phyloP scores from a whole-genome alignment of 768 basidiomycete genomes.

The Austroboletus festivus region DNA sequence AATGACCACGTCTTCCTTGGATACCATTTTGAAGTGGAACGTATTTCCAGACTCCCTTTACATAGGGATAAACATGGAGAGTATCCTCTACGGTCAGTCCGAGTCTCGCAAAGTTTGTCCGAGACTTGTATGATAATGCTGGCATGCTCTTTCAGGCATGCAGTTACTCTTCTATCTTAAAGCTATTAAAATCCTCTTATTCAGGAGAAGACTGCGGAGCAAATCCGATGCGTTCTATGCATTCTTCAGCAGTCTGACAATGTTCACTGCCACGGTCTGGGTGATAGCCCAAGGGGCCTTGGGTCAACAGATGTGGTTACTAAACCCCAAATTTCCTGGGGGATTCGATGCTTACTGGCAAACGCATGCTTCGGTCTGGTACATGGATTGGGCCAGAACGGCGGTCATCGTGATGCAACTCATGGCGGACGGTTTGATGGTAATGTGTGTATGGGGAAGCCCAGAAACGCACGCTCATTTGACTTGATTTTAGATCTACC shows the following conservation, averaged over 20 bases:
- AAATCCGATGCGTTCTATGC: slow-evolving; percentile 17
- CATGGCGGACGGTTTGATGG: slow-evolving; percentile 33
- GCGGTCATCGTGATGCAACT: slow-evolving; percentile 31
- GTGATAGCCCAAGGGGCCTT: slow-evolving; percentile 21
- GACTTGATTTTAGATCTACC: slow-evolving; percentile 34
- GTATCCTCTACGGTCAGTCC: slow-evolving; percentile 26
- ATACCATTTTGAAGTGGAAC: neutral
- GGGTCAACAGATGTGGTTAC: slow-evolving; percentile 36
- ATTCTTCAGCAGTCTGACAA: slow-evolving; percentile 25
- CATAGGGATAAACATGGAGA: slow-evolving; percentile 14
- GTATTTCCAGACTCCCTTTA: slow-evolving; percentile 15
- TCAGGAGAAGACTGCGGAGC: neutral
- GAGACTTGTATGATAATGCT: neutral
- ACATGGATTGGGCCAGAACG: slow-evolving; percentile 26
- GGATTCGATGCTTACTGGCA: slow-evolving; percentile 33
- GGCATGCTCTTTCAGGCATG: slow-evolving; percentile 12
- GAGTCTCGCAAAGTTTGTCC: too few relatives aligned
- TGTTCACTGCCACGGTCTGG: slow-evolving; percentile 31
- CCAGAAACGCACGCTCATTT: neutral
- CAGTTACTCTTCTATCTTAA: slow-evolving; percentile 24
- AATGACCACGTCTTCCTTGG: neutral
- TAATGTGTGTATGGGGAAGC: neutral
- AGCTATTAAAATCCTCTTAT: slow-evolving; percentile 13
- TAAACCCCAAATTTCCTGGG: slow-evolving; percentile 31
- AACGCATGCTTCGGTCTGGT: slow-evolving; percentile 26